Base-by-base conservation (phyloP, 2,329 filamentous ascomycete genomes). In the Colletotrichum lini region DNA sequence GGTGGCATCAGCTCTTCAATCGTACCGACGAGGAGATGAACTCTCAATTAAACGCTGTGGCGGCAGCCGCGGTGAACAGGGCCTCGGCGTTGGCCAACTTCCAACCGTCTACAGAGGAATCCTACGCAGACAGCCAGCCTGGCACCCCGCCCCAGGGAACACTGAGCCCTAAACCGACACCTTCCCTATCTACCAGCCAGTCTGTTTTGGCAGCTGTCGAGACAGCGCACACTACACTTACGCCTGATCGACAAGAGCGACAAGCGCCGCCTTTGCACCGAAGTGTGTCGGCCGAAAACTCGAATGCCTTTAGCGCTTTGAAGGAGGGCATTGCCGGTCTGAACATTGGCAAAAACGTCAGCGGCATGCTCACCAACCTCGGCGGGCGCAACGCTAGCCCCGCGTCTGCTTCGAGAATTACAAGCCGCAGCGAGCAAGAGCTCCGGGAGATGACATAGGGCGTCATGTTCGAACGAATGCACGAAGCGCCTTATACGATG, bases 21-120 rank as follows among this genome's bases (percentile, higher is more conserved):
- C 90, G 95, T 42, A 91, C 91, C 3, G 94, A 98, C 75, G 90
- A 92, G 65, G 96, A 99, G 79, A 98, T 99, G 96, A 99, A 99
- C 76, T 90, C 89, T 0, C 84, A 88, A 45, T 82, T 90, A 13
- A 86, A 90, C 75, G 83, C 85, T 8, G 87, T 86, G 3, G 86
- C 87, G 18, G 85, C 86, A 4, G 86, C 86, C 8, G 87, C 87
- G 68, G 84, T 69, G 77, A 76, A 73, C 77, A 73, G 53, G 75
- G 73, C 62, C n/a, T 81, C 80, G 38, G 77, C 78, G 18, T 74
- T 79, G 70, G 74, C 76, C 45, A 72, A 63, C 35, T 60, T 73
- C 52, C 67, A 75, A 40, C 62, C 77, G 9, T 72, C 75, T 4
- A 72, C 73, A 1, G 73, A 67, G 45, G 59, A 73, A 53, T 73